Conservation (phyloP, 2,329 filamentous ascomycete species). For the Nigrospora oryzae region DNA sequence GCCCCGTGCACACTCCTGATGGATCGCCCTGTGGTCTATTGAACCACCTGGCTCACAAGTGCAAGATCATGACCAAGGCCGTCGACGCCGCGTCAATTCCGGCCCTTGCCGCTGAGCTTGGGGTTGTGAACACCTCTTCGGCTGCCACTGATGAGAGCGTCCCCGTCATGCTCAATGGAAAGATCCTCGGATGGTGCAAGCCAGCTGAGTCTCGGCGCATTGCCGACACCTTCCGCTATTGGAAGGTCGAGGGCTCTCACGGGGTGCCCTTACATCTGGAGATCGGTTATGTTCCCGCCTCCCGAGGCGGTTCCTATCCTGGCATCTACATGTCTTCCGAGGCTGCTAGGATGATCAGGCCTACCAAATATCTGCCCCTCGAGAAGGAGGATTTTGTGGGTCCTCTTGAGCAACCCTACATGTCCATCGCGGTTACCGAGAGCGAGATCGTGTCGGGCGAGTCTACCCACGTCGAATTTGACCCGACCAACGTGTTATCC, state of each 20-base stretch:
- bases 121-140: slow-evolving; percentile 66
- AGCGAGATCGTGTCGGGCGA: slow-evolving; percentile 80
- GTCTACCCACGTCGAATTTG: slow-evolving; percentile 88
- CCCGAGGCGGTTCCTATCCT: slow-evolving; percentile 88
- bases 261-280: slow-evolving; percentile 77
- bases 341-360: slow-evolving; percentile 78
- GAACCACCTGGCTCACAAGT: slow-evolving; percentile 94
- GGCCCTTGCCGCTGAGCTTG: slow-evolving; percentile 67
- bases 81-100: slow-evolving; percentile 70
- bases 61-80: slow-evolving; percentile 71
- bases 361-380: slow-evolving; percentile 84
- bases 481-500: slow-evolving; percentile 93
- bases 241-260: slow-evolving; percentile 87
- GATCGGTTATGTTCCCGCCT: slow-evolving; percentile 83
- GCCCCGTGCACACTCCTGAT: slow-evolving; percentile 95
- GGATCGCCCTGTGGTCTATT: slow-evolving; percentile 89
- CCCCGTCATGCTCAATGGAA: slow-evolving; percentile 82
- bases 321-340: slow-evolving; percentile 90
- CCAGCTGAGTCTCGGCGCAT: slow-evolving; percentile 76
- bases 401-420: slow-evolving; percentile 92
- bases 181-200: slow-evolving; percentile 82
- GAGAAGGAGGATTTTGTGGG: slow-evolving; percentile 84
- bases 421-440: slow-evolving; percentile 92
- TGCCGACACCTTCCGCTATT: slow-evolving; percentile 80
- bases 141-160: slow-evolving; percentile 77